phyloP scores from a whole-genome alignment of 2,329 filamentous ascomycete genomes.

The Colletotrichum viniferum region DNA sequence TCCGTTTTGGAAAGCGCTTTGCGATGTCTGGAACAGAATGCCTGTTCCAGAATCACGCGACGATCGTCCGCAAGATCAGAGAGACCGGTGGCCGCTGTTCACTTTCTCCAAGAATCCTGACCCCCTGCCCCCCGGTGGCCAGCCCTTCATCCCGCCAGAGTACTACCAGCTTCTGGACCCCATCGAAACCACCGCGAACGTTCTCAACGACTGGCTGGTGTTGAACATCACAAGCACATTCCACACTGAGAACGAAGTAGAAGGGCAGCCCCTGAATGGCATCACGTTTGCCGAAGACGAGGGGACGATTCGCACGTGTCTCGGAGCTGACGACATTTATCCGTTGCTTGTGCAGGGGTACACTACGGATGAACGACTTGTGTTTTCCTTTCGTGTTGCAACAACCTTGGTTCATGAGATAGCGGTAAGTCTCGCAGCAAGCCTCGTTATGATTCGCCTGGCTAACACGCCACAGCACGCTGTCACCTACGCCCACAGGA shows the following conservation, averaged over 20 bases:
- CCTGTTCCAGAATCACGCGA: constrained; percentile 18
- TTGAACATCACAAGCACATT: neutral
- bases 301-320: neutral
- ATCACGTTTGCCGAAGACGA: neutral
- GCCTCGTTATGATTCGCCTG: neutral
- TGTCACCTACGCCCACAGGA: neutral
- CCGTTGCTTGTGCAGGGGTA: constrained; percentile 27
- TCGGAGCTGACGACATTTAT: constrained; percentile 27
- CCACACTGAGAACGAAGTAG: neutral
- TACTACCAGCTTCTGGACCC: neutral
- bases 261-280: neutral
- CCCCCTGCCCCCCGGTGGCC: neutral
- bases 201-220: neutral
- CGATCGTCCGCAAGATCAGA: neutral
- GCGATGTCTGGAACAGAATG: constrained; percentile 29
- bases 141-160: neutral
- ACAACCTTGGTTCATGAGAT: constrained; percentile 31
- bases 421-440: constrained; percentile 25
- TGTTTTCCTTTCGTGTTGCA: constrained; percentile 25
- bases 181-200: neutral
- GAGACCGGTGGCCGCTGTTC: neutral
- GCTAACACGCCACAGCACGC: neutral
- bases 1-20: constrained; percentile 24
- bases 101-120: neutral
- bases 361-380: constrained; percentile 28